These are phyloP conservation scores for Hysterangium stoloniferum DNA, from an alignment of 768 basidiomycete species.

Conservation along the genomic window DNA sequence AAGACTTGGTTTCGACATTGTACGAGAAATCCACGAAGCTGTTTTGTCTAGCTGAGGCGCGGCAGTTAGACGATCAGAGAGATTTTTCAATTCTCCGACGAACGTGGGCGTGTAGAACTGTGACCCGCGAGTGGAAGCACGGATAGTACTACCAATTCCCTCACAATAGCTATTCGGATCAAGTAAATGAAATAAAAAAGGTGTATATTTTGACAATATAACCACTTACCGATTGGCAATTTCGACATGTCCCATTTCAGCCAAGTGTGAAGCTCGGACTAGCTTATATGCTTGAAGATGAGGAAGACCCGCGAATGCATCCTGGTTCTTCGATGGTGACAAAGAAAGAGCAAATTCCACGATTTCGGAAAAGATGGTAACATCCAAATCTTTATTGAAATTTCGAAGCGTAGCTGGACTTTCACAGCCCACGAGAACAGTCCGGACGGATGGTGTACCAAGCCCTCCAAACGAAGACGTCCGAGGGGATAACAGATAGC, in stretches of 20 bases:
- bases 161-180: conserved; percentile 72
- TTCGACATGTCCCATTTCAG: conserved; percentile 75
- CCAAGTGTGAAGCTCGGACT: conserved; percentile 63
- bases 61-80: conserved; percentile 72
- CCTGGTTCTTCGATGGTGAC: conserved; percentile 77
- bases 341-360: conserved; percentile 85
- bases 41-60: conserved; percentile 68
- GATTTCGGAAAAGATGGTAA: conserved; percentile 82
- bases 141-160: conserved; percentile 60
- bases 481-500: conserved; percentile 82
- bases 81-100: conserved; percentile 64
- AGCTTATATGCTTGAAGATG: conserved; percentile 87
- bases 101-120: conserved; percentile 61
- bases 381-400: conserved; percentile 61
- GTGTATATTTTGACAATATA: neutral
- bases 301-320: conserved; percentile 71
- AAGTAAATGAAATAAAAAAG: neutral
- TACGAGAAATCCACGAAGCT: conserved; percentile 80
- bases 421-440: conserved; percentile 66
- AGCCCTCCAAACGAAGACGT: conserved; percentile 66
- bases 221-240: conserved; percentile 63
- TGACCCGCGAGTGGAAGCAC: conserved; percentile 41
- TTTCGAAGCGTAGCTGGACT: conserved; percentile 43
- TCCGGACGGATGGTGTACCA: conserved; percentile 57
- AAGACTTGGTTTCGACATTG: conserved; percentile 83